These are phyloP conservation scores for Cryptosporidium felis DNA, from an alignment of 169 alveolate species.

Conservation along the genomic window DNA sequence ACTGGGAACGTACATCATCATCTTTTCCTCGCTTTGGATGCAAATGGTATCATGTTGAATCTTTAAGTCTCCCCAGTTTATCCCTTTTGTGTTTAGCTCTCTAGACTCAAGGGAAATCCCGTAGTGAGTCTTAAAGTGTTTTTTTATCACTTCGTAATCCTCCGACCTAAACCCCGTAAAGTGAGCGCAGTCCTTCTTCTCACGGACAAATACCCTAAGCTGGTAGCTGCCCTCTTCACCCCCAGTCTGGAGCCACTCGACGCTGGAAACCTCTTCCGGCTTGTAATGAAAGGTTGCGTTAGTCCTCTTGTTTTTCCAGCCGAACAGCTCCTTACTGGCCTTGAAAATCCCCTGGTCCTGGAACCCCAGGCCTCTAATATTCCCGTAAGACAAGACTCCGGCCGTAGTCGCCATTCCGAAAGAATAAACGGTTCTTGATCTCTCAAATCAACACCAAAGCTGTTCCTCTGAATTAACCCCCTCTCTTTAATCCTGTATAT, in stretches of 20 bases:
- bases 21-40: conserved; percentile 33
- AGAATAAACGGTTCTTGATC: no score
- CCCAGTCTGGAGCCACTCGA: conserved; percentile 82
- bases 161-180: conserved; percentile 60
- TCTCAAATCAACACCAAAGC: no score
- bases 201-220: conserved; percentile 78
- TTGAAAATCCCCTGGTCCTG: conserved; percentile 85
- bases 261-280: conserved; percentile 81
- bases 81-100: conserved; percentile 82
- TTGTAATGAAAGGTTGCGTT: conserved; percentile 87
- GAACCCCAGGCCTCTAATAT: conserved; percentile 55
- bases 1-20: conserved; percentile 59
- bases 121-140: conserved; percentile 84
- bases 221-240: conserved; percentile 76
- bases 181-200: conserved; percentile 75
- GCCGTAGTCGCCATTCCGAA: conserved; percentile 1
- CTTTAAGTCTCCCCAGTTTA: conserved; percentile 92
- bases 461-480: no score
- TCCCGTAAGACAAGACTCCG: conserved; percentile 52
- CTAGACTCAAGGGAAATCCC: conserved; percentile 74
- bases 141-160: conserved; percentile 79
- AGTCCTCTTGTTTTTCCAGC: conserved; percentile 90
- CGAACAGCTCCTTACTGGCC: conserved; percentile 88
- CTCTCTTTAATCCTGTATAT: no score
- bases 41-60: conserved; percentile 69